phyloP scores from a whole-genome alignment of 2,329 filamentous ascomycete genomes.

The Colletotrichum paranaense region DNA sequence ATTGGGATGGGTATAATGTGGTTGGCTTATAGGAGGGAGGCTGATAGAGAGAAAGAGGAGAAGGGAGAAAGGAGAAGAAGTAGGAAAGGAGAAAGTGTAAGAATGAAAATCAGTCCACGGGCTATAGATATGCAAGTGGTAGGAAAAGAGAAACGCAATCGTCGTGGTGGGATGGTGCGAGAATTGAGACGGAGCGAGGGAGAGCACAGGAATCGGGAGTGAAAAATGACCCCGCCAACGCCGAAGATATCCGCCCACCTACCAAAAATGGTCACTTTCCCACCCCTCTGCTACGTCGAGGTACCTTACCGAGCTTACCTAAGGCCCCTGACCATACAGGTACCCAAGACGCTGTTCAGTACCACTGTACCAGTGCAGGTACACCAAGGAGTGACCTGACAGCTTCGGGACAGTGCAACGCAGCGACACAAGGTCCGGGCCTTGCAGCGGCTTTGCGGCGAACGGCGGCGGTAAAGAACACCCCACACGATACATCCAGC shows the following conservation, averaged over 20 bases:
- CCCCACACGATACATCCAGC: too few species aligned
- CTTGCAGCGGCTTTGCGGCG: not conserved
- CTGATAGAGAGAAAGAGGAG: not conserved
- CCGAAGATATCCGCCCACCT: constrained; percentile 34
- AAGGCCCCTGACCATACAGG: not conserved
- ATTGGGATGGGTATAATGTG: not conserved
- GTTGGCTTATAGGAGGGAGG: not conserved
- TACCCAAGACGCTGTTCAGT: too few species aligned
- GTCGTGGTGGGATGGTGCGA: constrained; percentile 31
- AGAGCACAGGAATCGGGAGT: not conserved
- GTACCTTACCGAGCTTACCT: not conserved
- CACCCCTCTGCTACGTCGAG: too few species aligned
- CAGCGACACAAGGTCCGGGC: not conserved
- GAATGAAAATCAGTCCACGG: constrained; percentile 6
- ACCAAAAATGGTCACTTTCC: not conserved
- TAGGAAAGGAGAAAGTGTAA: not conserved
- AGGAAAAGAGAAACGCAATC: constrained; percentile 33
- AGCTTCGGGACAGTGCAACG: not conserved
- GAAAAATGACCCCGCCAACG: constrained; percentile 34
- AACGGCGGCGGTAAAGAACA: not conserved
- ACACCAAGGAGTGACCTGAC: not conserved
- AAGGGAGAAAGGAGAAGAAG: not conserved
- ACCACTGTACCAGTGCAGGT: too few species aligned
- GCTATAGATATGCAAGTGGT: not conserved
- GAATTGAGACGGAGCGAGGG: constrained; percentile 8